A percentile compares a stretch with the other conserved stretches of the same genome.
These are phyloP conservation scores for Saccharomycopsis vini DNA, from an alignment of 805 yeast genomes.

Conservation along the genomic window DNA sequence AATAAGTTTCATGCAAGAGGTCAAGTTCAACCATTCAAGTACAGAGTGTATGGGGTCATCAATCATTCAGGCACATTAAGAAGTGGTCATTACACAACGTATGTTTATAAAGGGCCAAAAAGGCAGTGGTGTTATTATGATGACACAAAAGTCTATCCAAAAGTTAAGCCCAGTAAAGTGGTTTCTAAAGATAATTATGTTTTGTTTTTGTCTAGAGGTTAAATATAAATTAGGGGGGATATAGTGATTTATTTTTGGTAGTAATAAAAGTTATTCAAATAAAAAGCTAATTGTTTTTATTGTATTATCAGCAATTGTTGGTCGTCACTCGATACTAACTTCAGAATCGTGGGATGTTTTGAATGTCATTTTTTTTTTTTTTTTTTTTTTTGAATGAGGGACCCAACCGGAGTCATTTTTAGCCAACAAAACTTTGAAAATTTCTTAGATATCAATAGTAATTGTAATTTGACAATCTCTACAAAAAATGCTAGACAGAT, in stretches of 20 bases:
- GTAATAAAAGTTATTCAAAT: too few relatives aligned
- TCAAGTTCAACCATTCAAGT: conserved; percentile 73
- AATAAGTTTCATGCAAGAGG: conserved; percentile 56
- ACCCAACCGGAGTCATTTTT: too few relatives aligned
- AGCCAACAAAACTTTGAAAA: too few relatives aligned
- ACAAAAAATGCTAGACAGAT: too few relatives aligned
- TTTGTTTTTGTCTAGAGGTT: conserved; percentile 55
- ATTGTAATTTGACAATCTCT: too few relatives aligned
- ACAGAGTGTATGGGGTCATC: conserved; percentile 71
- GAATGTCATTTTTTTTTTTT: too few relatives aligned
- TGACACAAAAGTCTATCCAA: conserved; percentile 57
- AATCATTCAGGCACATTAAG: conserved; percentile 75
- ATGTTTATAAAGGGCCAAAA: conserved; percentile 50
- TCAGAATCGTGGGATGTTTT: too few relatives aligned
- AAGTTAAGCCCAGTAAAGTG: conserved; percentile 43
- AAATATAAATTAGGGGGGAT: not conserved
- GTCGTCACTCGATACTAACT: too few relatives aligned
- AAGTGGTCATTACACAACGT: conserved; percentile 86
- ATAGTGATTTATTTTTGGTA: not conserved
- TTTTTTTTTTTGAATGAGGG: too few relatives aligned
- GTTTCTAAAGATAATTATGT: conserved; percentile 75
- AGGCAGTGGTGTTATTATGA: conserved; percentile 78
- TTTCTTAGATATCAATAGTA: too few relatives aligned
- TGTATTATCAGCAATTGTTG: too few relatives aligned
- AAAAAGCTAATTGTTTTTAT: too few relatives aligned